These are phyloP conservation scores for Graphilbum fragrans DNA, from an alignment of 2,329 filamentous ascomycete genomes.

Conservation along the genomic window DNA sequence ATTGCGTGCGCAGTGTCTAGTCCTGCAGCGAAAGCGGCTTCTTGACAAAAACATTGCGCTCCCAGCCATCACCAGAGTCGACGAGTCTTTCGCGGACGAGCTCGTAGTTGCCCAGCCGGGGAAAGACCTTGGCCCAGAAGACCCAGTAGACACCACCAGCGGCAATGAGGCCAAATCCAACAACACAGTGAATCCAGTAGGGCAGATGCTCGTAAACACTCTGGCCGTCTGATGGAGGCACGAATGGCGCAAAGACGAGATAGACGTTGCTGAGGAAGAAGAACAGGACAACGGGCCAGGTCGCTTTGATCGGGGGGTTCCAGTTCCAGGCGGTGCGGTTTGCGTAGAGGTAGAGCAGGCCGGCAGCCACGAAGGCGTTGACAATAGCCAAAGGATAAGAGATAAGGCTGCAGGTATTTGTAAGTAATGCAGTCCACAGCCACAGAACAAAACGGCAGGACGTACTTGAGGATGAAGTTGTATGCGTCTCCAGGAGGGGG, in stretches of 20 bases:
- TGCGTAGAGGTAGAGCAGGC: conserved; percentile 40
- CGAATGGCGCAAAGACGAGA: conserved; percentile 46
- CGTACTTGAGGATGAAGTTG: conserved; percentile 48
- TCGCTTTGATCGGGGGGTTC: conserved; percentile 42
- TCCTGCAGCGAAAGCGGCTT: too few relatives aligned
- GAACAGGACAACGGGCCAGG: conserved; percentile 40
- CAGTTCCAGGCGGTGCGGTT: conserved; percentile 34
- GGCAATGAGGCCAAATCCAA: conserved; percentile 40
- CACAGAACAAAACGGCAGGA: conserved; percentile 1
- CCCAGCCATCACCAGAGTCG: conserved; percentile 51
- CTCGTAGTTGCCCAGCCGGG: conserved; percentile 39
- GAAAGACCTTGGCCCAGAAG: conserved; percentile 39
- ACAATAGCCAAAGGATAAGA: conserved; percentile 50
- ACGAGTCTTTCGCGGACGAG: conserved; percentile 41
- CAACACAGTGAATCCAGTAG: conserved; percentile 46
- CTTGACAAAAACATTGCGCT: conserved; percentile 39
- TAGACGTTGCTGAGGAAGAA: conserved; percentile 51
- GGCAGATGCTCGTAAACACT: conserved; percentile 41
- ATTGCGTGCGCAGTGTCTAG: too few relatives aligned
- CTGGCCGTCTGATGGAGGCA: conserved; percentile 37
- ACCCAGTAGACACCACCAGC: conserved; percentile 44
- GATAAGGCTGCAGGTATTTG: conserved; percentile 33
- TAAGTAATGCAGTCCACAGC: neutral
- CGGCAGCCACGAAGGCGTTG: conserved; percentile 41
- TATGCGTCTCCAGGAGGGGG: conserved; percentile 57